phyloP scores from a whole-genome alignment of 208 protist species.

The Endotrypanum monterogeii region DNA sequence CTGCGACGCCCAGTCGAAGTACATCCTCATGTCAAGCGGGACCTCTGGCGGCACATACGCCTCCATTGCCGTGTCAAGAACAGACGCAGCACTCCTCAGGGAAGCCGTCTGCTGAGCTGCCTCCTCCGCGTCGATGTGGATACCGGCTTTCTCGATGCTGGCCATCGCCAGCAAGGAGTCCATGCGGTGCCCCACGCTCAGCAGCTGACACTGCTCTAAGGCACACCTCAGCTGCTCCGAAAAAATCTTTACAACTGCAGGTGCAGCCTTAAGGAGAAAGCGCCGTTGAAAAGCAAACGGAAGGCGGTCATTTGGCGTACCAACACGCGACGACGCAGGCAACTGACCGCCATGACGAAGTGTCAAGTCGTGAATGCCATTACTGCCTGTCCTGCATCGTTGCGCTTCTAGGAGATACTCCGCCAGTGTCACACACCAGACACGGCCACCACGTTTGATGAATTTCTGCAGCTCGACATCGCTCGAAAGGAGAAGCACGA shows the following conservation, averaged over 20 bases:
- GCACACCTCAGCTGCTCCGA: conserved; percentile 48
- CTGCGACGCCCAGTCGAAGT: conserved; percentile 83
- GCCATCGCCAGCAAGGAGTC: conserved; percentile 81
- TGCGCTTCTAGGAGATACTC: conserved; percentile 85
- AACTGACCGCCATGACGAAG: conserved; percentile 62
- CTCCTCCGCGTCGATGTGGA: conserved; percentile 73
- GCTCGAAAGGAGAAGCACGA: conserved; percentile 64
- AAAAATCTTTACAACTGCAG: conserved; percentile 54
- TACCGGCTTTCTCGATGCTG: conserved; percentile 67
- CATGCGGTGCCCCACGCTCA: conserved; percentile 79
- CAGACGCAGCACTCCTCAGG: conserved; percentile 45
- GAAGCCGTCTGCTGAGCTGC: conserved; percentile 55
- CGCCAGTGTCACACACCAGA: conserved; percentile 88
- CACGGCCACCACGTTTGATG: conserved; percentile 71
- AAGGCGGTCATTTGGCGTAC: conserved; percentile 44
- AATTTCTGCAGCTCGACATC: conserved; percentile 67
- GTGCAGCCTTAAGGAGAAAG: conserved; percentile 47
- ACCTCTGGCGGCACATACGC: conserved; percentile 69
- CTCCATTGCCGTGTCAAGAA: conserved; percentile 60
- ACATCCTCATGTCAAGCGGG: conserved; percentile 58
- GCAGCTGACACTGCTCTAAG: conserved; percentile 55
- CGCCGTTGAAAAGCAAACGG: conserved; percentile 64
- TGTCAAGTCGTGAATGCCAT: conserved; percentile 55
- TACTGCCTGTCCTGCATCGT: conserved; percentile 53
- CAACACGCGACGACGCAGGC: conserved; percentile 55